Evolutionary conservation across 1,284 basidiomycete species (phyloP).

Genomic region (Prillingera fragicola): DNA sequence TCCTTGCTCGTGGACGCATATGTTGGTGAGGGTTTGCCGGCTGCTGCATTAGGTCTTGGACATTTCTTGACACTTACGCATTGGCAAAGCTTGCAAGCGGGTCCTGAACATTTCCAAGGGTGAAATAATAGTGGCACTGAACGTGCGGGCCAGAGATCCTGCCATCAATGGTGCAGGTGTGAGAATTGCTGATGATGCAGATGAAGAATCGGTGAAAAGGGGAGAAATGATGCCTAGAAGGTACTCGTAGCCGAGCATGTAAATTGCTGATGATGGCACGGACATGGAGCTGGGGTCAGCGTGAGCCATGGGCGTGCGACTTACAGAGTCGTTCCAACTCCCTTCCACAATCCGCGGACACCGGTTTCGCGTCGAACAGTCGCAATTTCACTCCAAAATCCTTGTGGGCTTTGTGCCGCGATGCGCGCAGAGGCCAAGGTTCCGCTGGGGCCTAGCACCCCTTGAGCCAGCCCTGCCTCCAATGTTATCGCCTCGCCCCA

Average conservation of each 20-base stretch:
- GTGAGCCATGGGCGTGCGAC: slow-evolving; percentile 36
- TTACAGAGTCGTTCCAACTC: slow-evolving; percentile 77
- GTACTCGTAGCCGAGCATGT: slow-evolving; percentile 95
- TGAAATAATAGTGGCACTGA: slow-evolving; percentile 73
- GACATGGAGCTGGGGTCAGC: slow-evolving; percentile 64
- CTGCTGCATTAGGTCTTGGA: too few species aligned
- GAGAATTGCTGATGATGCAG: slow-evolving; percentile 39
- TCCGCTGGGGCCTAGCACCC: slow-evolving; percentile 13
- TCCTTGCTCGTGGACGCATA: slow-evolving; percentile 50
- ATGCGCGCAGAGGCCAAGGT: slow-evolving; percentile 3
- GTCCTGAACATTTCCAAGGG: slow-evolving; percentile 92
- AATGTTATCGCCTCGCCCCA: slow-evolving; percentile 45
- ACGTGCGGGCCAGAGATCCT: slow-evolving; percentile 73
- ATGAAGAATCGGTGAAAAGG: slow-evolving; percentile 23
- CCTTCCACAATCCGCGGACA: slow-evolving; percentile 77
- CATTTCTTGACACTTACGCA: slow-evolving; percentile 41
- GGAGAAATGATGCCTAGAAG: slow-evolving; percentile 54
- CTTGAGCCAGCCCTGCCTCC: slow-evolving; percentile 30
- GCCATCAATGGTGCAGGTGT: slow-evolving; percentile 70
- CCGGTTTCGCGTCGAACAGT: slow-evolving; percentile 75
- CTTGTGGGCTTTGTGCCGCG: slow-evolving; percentile 31
- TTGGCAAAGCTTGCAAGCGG: slow-evolving; percentile 74
- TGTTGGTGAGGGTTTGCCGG: slow-evolving; percentile 59
- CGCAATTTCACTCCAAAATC: slow-evolving; percentile 72
- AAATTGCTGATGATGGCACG: slow-evolving; percentile 85